Evolutionary conservation across 208 protist genomes (phyloP), one percentile per base, ranked within the genome.

Genomic region (Leishmania tarentolae): DNA sequence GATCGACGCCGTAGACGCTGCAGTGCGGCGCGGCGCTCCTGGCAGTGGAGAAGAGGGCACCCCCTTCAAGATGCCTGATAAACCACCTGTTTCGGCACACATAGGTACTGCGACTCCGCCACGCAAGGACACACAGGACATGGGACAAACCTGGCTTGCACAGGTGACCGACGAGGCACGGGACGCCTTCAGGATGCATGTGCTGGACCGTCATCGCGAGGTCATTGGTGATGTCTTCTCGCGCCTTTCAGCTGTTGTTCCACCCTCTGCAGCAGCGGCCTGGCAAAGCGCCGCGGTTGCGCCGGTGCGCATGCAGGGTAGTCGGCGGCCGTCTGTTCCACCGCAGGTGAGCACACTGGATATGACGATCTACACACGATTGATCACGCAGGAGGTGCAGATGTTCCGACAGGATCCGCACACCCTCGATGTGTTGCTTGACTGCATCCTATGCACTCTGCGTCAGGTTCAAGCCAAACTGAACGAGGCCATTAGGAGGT

Each of bases 141-240:
- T 92, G 65, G 76, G 81, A 28, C 71, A 76, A 46, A 82, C 69
- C 61, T 96, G 93, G 93, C 84, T 93, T 35, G 73, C 82, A 11
- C 83, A 92, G 61, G 88, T 94, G 0, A 87, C 79, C 69, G 79
- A 81, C 35, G 87, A 88, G 40, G 82, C 93, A n/a, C 80, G 87
- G 68, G 83, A 89, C 57, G 86, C 88, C n/a, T 94, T 95, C 71
- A 59, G 75, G 52, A 82, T 78, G 53, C 87, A 93, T 56, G 81
- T 94, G 28, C 86, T 91, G 78, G 88, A 95, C 65, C 90, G 88
- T n/a, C 93, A 97, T 53, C 86, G 87, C 17, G 89, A 93, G 79
- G 80, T 85, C 28, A 70, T 97, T 37, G 72, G 87, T 53, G 76
- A 81, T 44, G 80, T 94, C 17, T 71, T 94, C 53, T 70, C 68